A percentile compares a stretch with the other conserved stretches of the same genome.
These are phyloP conservation scores for Wilcoxina mikolae DNA, from an alignment of 495 filamentous ascomycete species.

Conservation along the genomic window DNA sequence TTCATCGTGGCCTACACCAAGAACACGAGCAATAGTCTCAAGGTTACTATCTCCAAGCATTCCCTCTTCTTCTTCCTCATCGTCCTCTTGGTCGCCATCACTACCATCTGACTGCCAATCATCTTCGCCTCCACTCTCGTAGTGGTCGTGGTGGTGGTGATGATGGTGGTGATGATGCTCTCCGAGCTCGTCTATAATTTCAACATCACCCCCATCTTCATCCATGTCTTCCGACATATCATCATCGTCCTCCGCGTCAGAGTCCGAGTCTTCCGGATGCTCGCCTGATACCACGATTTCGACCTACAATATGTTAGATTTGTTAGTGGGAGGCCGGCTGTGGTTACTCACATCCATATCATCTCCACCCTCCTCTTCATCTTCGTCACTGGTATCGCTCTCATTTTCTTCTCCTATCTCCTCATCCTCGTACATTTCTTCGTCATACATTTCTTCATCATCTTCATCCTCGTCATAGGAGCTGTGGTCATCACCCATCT, in stretches of 20 bases:
- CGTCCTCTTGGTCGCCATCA: constrained; percentile 37
- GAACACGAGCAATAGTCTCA: constrained; percentile 31
- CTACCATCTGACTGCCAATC: constrained; percentile 31
- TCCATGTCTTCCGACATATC: constrained; percentile 46
- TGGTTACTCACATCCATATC: constrained; percentile 46
- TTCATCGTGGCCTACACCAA: constrained; percentile 29
- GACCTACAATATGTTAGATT: constrained; percentile 47
- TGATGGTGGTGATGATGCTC: constrained; percentile 32
- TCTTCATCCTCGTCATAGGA: constrained; percentile 80
- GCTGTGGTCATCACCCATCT: constrained; percentile 69
- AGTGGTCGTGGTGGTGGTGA: constrained; percentile 35
- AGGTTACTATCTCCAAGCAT: constrained; percentile 22
- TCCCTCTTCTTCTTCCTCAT: constrained; percentile 30
- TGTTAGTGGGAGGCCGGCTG: neutral
- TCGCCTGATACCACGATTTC: constrained; percentile 73
- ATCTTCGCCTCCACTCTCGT: constrained; percentile 43
- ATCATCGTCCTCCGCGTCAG: constrained; percentile 56
- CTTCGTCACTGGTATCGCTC: constrained; percentile 83
- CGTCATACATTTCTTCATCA: constrained; percentile 57
- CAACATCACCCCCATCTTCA: constrained; percentile 40
- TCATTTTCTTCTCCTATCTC: constrained; percentile 42
- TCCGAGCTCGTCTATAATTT: constrained; percentile 42
- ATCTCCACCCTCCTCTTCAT: constrained; percentile 54
- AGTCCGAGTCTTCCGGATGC: constrained; percentile 47
- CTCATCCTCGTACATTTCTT: constrained; percentile 50